These are phyloP conservation scores for Diaporthe destruens DNA, from an alignment of 2,329 filamentous ascomycete genomes.

Conservation along the genomic window DNA sequence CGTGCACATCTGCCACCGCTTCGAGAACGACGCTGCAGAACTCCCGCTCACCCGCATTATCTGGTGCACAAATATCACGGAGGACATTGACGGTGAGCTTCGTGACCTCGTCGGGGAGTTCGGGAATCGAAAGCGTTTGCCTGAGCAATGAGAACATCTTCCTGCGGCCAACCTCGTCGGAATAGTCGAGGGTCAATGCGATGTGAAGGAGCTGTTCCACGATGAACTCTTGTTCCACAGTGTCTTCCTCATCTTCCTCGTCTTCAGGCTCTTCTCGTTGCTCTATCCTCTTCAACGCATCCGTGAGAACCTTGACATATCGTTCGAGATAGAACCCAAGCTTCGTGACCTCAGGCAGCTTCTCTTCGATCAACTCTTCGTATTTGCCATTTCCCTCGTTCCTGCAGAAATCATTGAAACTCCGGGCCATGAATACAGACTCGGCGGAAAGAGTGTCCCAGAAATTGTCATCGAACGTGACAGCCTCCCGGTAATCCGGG, in stretches of 20 bases:
- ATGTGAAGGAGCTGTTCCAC: constrained; percentile 96
- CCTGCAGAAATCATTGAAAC: constrained; percentile 94
- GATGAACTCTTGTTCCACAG: constrained; percentile 92
- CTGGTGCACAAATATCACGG: constrained; percentile 83
- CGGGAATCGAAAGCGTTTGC: constrained; percentile 85
- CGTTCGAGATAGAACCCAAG: constrained; percentile 88
- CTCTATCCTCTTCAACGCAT: constrained; percentile 70
- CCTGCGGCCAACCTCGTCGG: constrained; percentile 93
- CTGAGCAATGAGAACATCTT: constrained; percentile 96
- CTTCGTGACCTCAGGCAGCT: constrained; percentile 93
- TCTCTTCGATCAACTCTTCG: constrained; percentile 85
- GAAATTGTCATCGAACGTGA: constrained; percentile 79
- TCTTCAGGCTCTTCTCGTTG: constrained; percentile 68
- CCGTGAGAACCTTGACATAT: constrained; percentile 78
- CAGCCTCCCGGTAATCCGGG: constrained; percentile 81
- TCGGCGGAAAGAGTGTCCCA: constrained; percentile 88
- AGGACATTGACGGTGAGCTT: constrained; percentile 87
- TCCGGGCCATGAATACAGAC: constrained; percentile 89
- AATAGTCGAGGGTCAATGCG: constrained; percentile 91
- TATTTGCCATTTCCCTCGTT: constrained; percentile 79
- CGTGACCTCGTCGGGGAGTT: constrained; percentile 92
- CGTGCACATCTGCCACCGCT: constrained; percentile 95
- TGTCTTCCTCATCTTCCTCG: constrained; percentile 82
- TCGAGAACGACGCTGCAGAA: constrained; percentile 90
- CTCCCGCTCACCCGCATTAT: constrained; percentile 80